Evolutionary conservation across 495 filamentous ascomycete species (phyloP).

Genomic region (Rusavskia elegans): DNA sequence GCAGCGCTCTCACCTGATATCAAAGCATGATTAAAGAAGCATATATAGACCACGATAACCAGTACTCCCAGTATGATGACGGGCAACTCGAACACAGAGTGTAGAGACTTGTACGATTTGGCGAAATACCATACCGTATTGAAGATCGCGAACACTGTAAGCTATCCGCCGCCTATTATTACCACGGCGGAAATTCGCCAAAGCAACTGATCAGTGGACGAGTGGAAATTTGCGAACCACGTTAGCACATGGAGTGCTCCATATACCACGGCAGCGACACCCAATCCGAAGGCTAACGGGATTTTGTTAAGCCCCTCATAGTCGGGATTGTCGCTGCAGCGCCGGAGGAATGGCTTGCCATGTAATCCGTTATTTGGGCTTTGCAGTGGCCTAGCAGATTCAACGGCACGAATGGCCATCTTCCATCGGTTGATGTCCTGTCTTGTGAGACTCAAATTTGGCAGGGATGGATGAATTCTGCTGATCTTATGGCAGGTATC

Average conservation of each 20-base stretch:
- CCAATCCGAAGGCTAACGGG: slow-evolving; percentile 2
- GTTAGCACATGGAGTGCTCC: slow-evolving; percentile 14
- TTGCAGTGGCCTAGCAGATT: neutral
- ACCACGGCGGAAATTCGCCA: slow-evolving; percentile 16
- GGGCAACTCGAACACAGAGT: too few relatives aligned
- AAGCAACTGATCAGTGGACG: slow-evolving; percentile 12
- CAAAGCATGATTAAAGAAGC: too few relatives aligned
- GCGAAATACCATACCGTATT: too few relatives aligned
- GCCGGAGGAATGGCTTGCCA: neutral
- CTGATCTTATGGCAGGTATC: too few relatives aligned
- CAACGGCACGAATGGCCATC: neutral
- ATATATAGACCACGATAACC: too few relatives aligned
- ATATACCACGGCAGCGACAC: slow-evolving; percentile 9
- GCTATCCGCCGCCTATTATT: slow-evolving; percentile 1
- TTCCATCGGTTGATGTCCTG: neutral
- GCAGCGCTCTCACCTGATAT: too few relatives aligned
- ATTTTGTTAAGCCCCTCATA: neutral
- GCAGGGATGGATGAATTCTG: neutral
- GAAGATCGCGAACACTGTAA: too few relatives aligned
- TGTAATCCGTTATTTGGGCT: too few relatives aligned
- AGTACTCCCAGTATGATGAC: too few relatives aligned
- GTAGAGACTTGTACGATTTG: too few relatives aligned
- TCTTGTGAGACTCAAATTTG: neutral
- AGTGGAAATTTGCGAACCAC: slow-evolving; percentile 17
- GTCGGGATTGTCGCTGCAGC: neutral